Evolutionary conservation across 2,329 filamentous ascomycete genomes (phyloP).

Genomic region (Penicillium sumatraense): DNA sequence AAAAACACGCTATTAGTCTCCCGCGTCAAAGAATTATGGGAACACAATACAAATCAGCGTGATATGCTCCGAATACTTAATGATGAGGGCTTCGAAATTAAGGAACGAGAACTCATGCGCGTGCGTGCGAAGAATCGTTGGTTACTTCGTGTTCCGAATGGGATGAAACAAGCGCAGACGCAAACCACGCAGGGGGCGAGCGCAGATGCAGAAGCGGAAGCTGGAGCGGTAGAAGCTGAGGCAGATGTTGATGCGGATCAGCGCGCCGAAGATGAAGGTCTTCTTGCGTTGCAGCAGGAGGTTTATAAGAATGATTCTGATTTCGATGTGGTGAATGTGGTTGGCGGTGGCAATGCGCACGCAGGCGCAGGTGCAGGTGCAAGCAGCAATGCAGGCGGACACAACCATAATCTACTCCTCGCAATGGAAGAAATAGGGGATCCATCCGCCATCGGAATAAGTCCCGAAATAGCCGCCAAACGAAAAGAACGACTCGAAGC

Average conservation of each 20-base stretch:
- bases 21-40: conserved; percentile 78
- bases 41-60: conserved; percentile 70
- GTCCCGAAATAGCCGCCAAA: conserved; percentile 56
- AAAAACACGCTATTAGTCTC: conserved; percentile 70
- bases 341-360: too few relatives aligned
- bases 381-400: too few relatives aligned
- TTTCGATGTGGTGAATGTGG: conserved; percentile 33
- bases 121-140: conserved; percentile 71
- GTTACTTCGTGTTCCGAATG: conserved; percentile 66
- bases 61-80: conserved; percentile 74
- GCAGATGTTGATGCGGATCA: too few relatives aligned
- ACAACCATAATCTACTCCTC: conserved; percentile 6
- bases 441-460: conserved; percentile 33
- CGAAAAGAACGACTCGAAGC: conserved; percentile 58
- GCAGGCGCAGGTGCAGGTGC: too few relatives aligned
- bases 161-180: conserved; percentile 52
- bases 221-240: not conserved
- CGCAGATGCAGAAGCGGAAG: not conserved
- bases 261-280: conserved; percentile 42
- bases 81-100: conserved; percentile 74
- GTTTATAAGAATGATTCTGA: conserved; percentile 39
- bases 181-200: conserved; percentile 17
- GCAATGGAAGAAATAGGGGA: too few relatives aligned
- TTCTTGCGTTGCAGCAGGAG: conserved; percentile 46
- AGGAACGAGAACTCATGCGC: conserved; percentile 70